Evolutionary conservation across 176 grass and related monocot genomes (phyloP).

Genomic region (Cenchrus purpureus): DNA sequence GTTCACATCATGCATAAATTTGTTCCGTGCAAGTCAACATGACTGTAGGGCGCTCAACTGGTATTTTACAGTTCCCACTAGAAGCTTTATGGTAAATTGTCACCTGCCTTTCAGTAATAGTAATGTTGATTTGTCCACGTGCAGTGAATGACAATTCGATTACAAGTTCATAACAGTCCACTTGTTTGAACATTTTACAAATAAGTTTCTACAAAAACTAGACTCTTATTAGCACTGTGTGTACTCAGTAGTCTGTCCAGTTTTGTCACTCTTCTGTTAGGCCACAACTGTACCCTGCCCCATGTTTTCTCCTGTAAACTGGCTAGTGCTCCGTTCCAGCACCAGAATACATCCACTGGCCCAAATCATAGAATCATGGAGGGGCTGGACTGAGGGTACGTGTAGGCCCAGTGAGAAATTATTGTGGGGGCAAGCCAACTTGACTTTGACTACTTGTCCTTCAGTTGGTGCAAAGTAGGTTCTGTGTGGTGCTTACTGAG

Average conservation of each 20-base stretch:
- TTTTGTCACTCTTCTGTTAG: constrained; percentile 13
- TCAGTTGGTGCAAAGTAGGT: constrained; percentile 35
- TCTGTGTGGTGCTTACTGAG: constrained; percentile 34
- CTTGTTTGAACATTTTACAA: constrained; percentile 2
- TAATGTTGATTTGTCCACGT: neutral
- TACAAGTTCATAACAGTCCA: constrained; percentile 4
- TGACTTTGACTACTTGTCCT: constrained; percentile 43
- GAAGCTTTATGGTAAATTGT: neutral
- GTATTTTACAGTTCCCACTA: constrained; percentile 12
- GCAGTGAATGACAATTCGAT: neutral
- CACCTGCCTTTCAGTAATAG: neutral
- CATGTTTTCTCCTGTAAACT: constrained; percentile 18
- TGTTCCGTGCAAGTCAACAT: constrained; percentile 27
- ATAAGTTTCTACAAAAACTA: neutral
- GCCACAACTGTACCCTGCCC: neutral
- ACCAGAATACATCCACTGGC: constrained; percentile 5
- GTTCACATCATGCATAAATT: constrained; percentile 19
- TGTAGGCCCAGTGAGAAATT: constrained; percentile 44
- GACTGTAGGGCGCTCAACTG: constrained; percentile 8
- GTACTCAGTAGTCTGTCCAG: neutral
- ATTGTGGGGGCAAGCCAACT: constrained; percentile 33
- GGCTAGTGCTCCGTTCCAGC: constrained; percentile 15
- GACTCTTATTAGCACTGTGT: neutral
- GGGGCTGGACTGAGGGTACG: neutral
- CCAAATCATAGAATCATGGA: constrained; percentile 37